Evolutionary conservation across 2,329 filamentous ascomycete species (phyloP).

Genomic region (Ilyonectria sp.): DNA sequence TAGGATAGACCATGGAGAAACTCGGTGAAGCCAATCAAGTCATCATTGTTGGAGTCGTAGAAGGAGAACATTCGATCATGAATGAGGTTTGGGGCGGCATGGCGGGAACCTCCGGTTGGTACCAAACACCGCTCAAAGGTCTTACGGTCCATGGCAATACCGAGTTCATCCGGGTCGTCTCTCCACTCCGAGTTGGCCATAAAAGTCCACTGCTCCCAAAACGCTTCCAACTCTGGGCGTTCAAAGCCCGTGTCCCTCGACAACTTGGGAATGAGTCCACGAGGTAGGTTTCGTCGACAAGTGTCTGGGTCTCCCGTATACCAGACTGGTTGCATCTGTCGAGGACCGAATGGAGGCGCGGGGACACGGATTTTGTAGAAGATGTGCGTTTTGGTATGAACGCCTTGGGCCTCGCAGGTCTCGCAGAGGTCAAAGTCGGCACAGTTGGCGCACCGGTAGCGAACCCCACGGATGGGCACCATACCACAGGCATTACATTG

Average conservation of each 20-base stretch:
- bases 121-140: conserved; percentile 94
- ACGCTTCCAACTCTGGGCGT: conserved; percentile 88
- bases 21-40: conserved; percentile 91
- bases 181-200: conserved; percentile 90
- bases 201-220: conserved; percentile 98
- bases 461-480: conserved; percentile 90
- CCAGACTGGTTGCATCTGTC: conserved; percentile 86
- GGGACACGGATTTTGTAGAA: conserved; percentile 97
- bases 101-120: conserved; percentile 84
- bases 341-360: conserved; percentile 85
- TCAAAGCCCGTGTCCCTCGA: conserved; percentile 84
- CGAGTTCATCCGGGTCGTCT: conserved; percentile 83
- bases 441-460: conserved; percentile 96
- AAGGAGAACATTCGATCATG: conserved; percentile 98
- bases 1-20: conserved; percentile 88
- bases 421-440: conserved; percentile 97
- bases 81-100: conserved; percentile 87
- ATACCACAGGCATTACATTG: conserved; percentile 92
- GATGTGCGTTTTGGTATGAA: conserved; percentile 91
- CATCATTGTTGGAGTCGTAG: conserved; percentile 92
- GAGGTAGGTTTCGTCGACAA: conserved; percentile 77
- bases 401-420: conserved; percentile 84
- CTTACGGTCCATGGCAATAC: conserved; percentile 89
- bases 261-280: conserved; percentile 77
- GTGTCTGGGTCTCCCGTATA: conserved; percentile 89